Base-by-base conservation (phyloP, 768 basidiomycete species). In the Coprinopsis cinerea region DNA sequence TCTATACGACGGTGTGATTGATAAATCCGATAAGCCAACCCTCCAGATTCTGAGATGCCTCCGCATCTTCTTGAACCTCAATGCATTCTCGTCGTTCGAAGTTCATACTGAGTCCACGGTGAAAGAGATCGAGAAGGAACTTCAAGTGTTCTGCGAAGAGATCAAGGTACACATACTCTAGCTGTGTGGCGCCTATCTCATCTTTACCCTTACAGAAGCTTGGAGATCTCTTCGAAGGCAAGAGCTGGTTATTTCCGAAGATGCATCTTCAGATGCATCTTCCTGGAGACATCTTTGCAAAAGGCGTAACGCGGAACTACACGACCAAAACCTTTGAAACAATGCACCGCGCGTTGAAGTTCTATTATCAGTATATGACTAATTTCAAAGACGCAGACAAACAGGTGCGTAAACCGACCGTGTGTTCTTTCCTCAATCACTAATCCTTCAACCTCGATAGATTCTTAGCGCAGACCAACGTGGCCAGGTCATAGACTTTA, bases 181-280 rank as follows among this genome's bases (percentile, higher is more conserved):
- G 9, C 37, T 11, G 7, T 6, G n/a, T 42, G 18, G 49, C 32
- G 23, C 22, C 18, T 11, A 39, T 7, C 18, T 20, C 9, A 20
- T 39, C 7, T 9, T 14, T 17, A 20, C 11, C 37, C 9, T 39
- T 17, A 39, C 10, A 39, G 18, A 39, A 10, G 7, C 13, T 13
- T 17, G 18, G 7, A 39, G 7, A 39, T 39, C 18, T 6, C 9
- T 20, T 20, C 37, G 6, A 15, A 17, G 37, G 18, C 18, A 42
- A 62, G 58, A 51, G 56, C 36, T 69, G 65, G 65, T 36, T 66
- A 17, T 68, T 69, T 53, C 65, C 62, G 0, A 72, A 72, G 48
- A 47, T 43, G 0, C 70, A 72, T 42, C 36, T 53, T 1, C 61
- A 61, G 35, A 46, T 50, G 1, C 68, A 72, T 46, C 20, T 62